A percentile compares a stretch with the other conserved stretches of the same genome.
Evolutionary conservation across 495 filamentous ascomycete species (phyloP).

Genomic region (Tetracladium setigerum): DNA sequence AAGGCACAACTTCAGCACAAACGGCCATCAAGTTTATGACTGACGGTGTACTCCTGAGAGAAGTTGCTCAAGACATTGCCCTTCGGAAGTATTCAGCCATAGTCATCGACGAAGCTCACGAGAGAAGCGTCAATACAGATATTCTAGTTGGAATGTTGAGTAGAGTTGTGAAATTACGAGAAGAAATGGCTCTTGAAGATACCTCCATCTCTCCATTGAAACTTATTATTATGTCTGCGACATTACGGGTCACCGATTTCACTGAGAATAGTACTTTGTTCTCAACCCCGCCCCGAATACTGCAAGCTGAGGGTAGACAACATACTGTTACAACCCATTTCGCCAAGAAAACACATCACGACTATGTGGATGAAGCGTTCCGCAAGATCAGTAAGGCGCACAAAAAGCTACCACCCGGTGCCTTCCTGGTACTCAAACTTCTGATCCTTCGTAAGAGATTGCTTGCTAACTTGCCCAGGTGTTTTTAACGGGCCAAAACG

Average conservation of each 20-base stretch:
- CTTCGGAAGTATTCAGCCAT: slow-evolving; percentile 91
- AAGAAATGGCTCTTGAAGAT: slow-evolving; percentile 55
- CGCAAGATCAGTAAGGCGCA: slow-evolving; percentile 85
- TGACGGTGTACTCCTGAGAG: slow-evolving; percentile 89
- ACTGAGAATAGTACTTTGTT: slow-evolving; percentile 78
- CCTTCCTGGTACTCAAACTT: slow-evolving; percentile 51
- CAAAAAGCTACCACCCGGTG: slow-evolving; percentile 81
- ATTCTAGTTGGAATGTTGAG: slow-evolving; percentile 95
- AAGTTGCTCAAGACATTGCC: slow-evolving; percentile 83
- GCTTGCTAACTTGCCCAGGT: slow-evolving; percentile 32
- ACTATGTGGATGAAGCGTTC: slow-evolving; percentile 86
- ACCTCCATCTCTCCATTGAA: slow-evolving; percentile 57
- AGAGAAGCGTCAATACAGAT: slow-evolving; percentile 94
- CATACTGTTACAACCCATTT: slow-evolving; percentile 89
- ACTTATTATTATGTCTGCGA: slow-evolving; percentile 97
- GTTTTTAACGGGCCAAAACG: slow-evolving; percentile 90
- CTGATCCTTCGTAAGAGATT: no score
- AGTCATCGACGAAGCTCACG: slow-evolving; percentile 96
- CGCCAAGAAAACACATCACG: slow-evolving; percentile 67
- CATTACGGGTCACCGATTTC: slow-evolving; percentile 83
- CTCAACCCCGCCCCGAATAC: slow-evolving; percentile 67
- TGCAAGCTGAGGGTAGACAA: slow-evolving; percentile 92
- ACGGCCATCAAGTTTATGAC: slow-evolving; percentile 99
- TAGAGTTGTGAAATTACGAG: slow-evolving; percentile 74
- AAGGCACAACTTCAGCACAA: slow-evolving; percentile 70